Conservation (phyloP, 768 basidiomycete genomes). For the Leccinum ochraceum region DNA sequence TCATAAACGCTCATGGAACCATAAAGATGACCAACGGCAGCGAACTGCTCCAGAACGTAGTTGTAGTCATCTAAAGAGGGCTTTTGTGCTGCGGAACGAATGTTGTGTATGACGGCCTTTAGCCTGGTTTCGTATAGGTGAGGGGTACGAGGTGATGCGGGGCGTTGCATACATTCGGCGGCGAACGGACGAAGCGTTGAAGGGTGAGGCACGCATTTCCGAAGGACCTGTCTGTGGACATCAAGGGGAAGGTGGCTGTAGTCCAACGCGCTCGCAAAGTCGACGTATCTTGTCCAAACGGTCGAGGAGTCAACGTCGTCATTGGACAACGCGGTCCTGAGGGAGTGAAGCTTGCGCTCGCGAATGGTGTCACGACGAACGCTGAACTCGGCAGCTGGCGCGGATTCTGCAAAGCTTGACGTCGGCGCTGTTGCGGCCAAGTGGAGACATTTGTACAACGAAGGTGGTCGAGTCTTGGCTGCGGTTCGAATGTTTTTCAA, state of each 20-base stretch:
- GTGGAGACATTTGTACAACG: constrained; percentile 11
- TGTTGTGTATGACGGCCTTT: constrained; percentile 67
- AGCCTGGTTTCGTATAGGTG: constrained; percentile 69
- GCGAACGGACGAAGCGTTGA: constrained; percentile 45
- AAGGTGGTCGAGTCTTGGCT: constrained; percentile 9
- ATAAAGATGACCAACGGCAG: constrained; percentile 67
- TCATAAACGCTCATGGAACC: constrained; percentile 62
- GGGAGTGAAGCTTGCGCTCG: constrained; percentile 30
- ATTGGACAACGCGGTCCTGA: constrained; percentile 32
- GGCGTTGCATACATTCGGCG: constrained; percentile 42
- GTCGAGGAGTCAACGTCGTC: constrained; percentile 42
- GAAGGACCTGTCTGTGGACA: constrained; percentile 68
- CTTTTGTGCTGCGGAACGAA: constrained; percentile 49
- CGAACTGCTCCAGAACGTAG: constrained; percentile 73
- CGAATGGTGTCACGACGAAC: constrained; percentile 10
- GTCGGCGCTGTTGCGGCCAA: constrained; percentile 14
- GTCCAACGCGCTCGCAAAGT: constrained; percentile 51
- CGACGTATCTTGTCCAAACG: constrained; percentile 68
- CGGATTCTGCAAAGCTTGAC: constrained; percentile 5
- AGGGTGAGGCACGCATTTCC: constrained; percentile 57
- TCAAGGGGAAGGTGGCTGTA: constrained; percentile 57
- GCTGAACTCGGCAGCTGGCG: constrained; percentile 7
- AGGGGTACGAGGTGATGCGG: constrained; percentile 37
- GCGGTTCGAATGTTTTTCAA: constrained; percentile 21
- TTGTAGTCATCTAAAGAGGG: constrained; percentile 67